Base-by-base conservation (phyloP, 441 rosid species). In the Dalechampia spathulata region DNA sequence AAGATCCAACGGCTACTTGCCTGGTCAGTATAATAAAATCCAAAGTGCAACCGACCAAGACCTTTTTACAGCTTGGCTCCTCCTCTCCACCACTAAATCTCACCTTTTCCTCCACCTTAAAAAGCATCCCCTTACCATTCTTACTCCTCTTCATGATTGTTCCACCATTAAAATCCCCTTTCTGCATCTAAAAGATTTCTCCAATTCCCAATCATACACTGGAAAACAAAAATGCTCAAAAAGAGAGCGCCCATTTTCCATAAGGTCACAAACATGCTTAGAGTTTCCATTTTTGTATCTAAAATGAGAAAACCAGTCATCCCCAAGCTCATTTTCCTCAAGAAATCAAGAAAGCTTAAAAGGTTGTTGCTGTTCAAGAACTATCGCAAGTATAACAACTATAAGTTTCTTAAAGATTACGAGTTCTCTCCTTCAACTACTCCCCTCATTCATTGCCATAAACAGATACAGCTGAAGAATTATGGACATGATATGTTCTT, bases 41-140 rank as follows among this genome's bases (percentile, higher is more conserved):
- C 66, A 76, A 68, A 64, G 43, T 40, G 53, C 68, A 38, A 71
- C 78, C 83, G 86, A 75, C 83, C 79, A 72, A 30, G 0, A 11
- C 5, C 77, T 28, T 67, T 75, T 65, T 61, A 74, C 79, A 78
- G 62, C 71, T 75, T 66, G 8, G 34, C 34, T 30, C 34, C 8
- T 3, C 8, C 71, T 60, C 30, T 22, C 5, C 19, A 0, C 25
- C 22, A 46, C 41, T 16, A 13, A 42, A 48, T 1, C 2, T 26
- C 23, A 9, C 15, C 69, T 43, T 65, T 65, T 58, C 0, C 32
- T 25, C 17, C 0, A 23, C 56, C 57, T 56, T 68, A 67, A 49
- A 52, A 57, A 60, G 41, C 59, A 40, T 25, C 15, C 46, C 39
- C 22, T 37, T 5, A 34, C 16, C 25, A 25, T 21, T 19, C 43